Percentiles rank a stretch among this genome's conserved stretches.
Conservation (phyloP, 2,329 filamentous ascomycete genomes). For the Apiospora phragmitis region DNA sequence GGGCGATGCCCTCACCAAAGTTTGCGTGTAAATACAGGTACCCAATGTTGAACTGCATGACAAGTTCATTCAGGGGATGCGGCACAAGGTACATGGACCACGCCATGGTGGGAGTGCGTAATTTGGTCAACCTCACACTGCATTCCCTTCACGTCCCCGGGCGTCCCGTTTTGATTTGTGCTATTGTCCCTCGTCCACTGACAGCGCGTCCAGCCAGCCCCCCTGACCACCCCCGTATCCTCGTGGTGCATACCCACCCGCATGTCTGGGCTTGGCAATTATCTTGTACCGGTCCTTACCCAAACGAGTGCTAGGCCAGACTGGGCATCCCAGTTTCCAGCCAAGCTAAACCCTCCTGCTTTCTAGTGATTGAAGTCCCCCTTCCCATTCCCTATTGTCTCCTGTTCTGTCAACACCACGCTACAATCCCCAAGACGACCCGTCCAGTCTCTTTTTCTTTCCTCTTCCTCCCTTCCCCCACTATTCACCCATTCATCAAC, state of each 20-base stretch:
- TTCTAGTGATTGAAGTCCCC: not conserved
- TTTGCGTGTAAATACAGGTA: not conserved
- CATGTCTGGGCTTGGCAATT: constrained; percentile 2
- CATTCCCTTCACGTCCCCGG: constrained; percentile 1
- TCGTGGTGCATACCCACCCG: constrained; percentile 1
- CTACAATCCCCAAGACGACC: constrained; percentile 2
- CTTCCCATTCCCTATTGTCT: constrained; percentile 5
- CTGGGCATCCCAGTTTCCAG: not conserved
- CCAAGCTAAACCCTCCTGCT: not conserved
- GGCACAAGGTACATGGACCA: not conserved
- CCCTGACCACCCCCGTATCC: constrained; percentile 5
- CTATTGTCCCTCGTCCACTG: constrained; percentile 9
- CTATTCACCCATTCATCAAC: constrained; percentile 7
- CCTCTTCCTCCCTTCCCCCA: not conserved
- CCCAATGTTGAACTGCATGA: not conserved
- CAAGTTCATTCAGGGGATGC: not conserved
- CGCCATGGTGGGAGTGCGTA: constrained; percentile 3
- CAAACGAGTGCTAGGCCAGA: not conserved
- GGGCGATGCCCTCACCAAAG: not conserved
- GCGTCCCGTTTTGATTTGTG: constrained; percentile 2
- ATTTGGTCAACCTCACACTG: constrained; percentile 9
- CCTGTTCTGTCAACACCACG: constrained; percentile 17
- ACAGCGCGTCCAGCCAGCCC: not conserved
- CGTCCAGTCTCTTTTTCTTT: constrained; percentile 3
- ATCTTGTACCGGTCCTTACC: not conserved